Evolutionary conservation across 139 green algal genomes (phyloP).

Genomic region (Tetradesmus lagerheimii): DNA sequence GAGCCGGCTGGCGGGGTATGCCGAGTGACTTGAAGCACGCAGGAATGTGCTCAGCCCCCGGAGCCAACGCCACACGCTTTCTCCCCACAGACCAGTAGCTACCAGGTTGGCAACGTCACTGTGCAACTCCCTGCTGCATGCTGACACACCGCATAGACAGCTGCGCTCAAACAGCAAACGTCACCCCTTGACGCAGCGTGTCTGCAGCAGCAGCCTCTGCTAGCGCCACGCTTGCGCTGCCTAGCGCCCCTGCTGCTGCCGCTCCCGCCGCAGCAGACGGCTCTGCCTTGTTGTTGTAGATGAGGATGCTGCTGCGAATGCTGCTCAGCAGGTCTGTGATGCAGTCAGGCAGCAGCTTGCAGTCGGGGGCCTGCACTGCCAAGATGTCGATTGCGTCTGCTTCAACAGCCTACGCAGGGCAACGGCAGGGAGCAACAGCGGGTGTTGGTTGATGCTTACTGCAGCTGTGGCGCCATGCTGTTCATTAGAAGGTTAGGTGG

Average conservation of each 20-base stretch:
- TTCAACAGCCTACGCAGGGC: constrained; percentile 44
- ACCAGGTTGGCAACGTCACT: too few relatives aligned
- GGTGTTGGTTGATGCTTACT: too few relatives aligned
- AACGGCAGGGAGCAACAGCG: background rate
- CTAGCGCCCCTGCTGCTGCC: background rate
- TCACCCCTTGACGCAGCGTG: background rate
- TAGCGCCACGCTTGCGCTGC: background rate
- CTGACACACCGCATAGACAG: background rate
- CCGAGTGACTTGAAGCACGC: too few relatives aligned
- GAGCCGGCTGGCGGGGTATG: too few relatives aligned
- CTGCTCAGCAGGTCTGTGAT: constrained; percentile 46
- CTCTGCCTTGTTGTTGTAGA: constrained; percentile 34
- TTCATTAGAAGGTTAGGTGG: too few relatives aligned
- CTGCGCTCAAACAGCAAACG: background rate
- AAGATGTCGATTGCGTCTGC: constrained; percentile 55
- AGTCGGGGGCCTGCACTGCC: constrained; percentile 47
- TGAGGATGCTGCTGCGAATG: constrained; percentile 48
- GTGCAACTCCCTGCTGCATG: background rate
- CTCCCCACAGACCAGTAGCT: too few relatives aligned
- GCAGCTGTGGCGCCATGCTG: too few relatives aligned
- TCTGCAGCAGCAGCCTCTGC: constrained; percentile 9
- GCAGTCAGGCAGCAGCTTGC: constrained; percentile 43
- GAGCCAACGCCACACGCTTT: too few relatives aligned
- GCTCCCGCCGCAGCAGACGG: background rate
- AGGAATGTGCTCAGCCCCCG: too few relatives aligned